Evolutionary conservation across 257 asterid species (phyloP).

Genomic region (Paraleonurus japonicus): DNA sequence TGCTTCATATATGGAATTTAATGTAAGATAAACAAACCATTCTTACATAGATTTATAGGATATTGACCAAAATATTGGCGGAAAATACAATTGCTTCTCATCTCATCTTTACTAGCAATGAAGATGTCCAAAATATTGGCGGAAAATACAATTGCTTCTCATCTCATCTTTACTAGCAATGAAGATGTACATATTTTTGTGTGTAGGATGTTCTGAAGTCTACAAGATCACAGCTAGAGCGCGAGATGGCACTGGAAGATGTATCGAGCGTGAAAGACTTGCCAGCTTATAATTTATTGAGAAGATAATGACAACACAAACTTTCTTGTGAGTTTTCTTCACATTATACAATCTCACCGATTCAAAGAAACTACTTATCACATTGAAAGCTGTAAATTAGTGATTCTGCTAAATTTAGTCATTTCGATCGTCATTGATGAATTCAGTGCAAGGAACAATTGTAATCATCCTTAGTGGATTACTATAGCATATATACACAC

Average conservation of each 20-base stretch:
- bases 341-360: background rate
- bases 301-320: slow-evolving; percentile 27
- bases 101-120: background rate
- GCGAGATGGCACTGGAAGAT: slow-evolving; percentile 77
- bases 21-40: slow-evolving; percentile 42
- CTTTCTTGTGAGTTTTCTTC: slow-evolving; percentile 15
- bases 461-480: background rate
- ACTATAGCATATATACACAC: background rate
- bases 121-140: background rate
- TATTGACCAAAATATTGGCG: background rate
- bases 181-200: background rate
- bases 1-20: slow-evolving; percentile 96
- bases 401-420: background rate
- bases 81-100: background rate
- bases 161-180: background rate
- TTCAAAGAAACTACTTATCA: slow-evolving; percentile 1
- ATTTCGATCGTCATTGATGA: background rate
- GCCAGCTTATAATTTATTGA: slow-evolving; percentile 68
- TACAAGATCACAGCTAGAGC: slow-evolving; percentile 77
- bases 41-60: background rate
- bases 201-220: slow-evolving; percentile 80
- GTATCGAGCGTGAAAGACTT: slow-evolving; percentile 56
- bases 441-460: background rate
- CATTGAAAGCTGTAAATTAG: slow-evolving; percentile 18
- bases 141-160: background rate